Conservation (phyloP, 2,329 filamentous ascomycete species). For the Trichoderma breve region DNA sequence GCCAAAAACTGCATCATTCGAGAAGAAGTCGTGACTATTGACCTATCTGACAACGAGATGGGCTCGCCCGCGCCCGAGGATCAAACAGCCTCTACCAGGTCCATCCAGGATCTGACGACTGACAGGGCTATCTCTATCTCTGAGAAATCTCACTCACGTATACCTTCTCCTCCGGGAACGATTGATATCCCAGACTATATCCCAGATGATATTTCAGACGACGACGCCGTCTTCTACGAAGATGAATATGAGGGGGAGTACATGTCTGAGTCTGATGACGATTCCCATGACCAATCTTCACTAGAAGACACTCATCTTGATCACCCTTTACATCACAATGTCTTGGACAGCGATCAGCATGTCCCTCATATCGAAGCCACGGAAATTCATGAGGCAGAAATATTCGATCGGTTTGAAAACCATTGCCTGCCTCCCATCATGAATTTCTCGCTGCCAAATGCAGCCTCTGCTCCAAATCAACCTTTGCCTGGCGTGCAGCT, state of each 20-base stretch:
- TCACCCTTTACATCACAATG: neutral
- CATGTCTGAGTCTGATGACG: conserved; percentile 8
- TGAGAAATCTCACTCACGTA: neutral
- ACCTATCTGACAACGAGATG: conserved; percentile 27
- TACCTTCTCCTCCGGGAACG: conserved; percentile 6
- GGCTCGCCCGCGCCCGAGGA: neutral
- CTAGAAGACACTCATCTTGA: neutral
- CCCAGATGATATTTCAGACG: conserved; percentile 6
- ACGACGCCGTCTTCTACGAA: conserved; percentile 9
- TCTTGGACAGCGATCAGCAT: neutral
- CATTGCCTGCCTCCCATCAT: conserved; percentile 12
- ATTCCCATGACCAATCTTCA: neutral
- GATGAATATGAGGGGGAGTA: conserved; percentile 5
- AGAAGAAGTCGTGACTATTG: conserved; percentile 19
- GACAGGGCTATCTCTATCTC: neutral
- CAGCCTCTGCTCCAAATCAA: neutral
- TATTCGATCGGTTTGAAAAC: conserved; percentile 4
- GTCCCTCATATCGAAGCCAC: neutral
- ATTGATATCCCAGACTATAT: neutral
- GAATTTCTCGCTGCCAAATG: neutral
- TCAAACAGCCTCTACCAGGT: neutral
- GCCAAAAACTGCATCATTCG: conserved; percentile 14
- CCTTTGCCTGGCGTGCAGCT: neutral
- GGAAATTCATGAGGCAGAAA: neutral
- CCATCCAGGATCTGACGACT: neutral